Conservation (phyloP, 2,329 filamentous ascomycete species). For the Clonostachys byssicola region DNA sequence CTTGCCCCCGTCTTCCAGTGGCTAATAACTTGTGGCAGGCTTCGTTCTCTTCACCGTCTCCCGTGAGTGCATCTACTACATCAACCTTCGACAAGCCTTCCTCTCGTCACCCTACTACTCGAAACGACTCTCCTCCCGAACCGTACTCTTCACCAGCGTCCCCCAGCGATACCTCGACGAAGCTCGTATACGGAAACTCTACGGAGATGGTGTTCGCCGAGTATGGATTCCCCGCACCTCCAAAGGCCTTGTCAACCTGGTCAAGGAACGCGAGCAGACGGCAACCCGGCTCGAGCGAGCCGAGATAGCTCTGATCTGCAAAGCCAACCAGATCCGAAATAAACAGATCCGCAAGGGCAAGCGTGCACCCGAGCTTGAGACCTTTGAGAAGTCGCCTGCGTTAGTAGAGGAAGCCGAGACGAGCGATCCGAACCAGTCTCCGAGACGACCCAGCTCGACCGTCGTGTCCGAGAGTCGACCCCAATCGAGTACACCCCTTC, state of each 20-base stretch:
- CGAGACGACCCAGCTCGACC: neutral
- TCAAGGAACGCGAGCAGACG: constrained; percentile 75
- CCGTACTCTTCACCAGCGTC: constrained; percentile 84
- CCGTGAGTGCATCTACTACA: constrained; percentile 84
- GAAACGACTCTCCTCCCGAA: constrained; percentile 82
- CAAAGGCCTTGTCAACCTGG: constrained; percentile 72
- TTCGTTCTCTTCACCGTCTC: constrained; percentile 89
- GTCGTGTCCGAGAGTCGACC: neutral
- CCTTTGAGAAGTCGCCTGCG: neutral
- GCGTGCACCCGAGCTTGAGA: neutral
- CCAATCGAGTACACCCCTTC: neutral
- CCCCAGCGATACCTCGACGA: constrained; percentile 75
- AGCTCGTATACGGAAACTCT: constrained; percentile 72
- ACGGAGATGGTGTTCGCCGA: constrained; percentile 75
- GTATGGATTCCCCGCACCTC: constrained; percentile 82
- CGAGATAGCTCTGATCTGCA: constrained; percentile 79
- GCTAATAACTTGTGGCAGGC: constrained; percentile 32
- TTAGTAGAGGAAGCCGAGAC: neutral
- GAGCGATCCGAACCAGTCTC: neutral
- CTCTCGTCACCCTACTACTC: constrained; percentile 80
- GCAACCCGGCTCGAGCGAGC: constrained; percentile 81
- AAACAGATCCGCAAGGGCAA: constrained; percentile 34
- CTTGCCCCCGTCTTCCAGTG: neutral
- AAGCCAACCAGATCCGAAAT: constrained; percentile 67
- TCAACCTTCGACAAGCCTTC: constrained; percentile 91